These are phyloP conservation scores for Olyra latifolia DNA, from an alignment of 176 grass and related monocot species.

Conservation along the genomic window DNA sequence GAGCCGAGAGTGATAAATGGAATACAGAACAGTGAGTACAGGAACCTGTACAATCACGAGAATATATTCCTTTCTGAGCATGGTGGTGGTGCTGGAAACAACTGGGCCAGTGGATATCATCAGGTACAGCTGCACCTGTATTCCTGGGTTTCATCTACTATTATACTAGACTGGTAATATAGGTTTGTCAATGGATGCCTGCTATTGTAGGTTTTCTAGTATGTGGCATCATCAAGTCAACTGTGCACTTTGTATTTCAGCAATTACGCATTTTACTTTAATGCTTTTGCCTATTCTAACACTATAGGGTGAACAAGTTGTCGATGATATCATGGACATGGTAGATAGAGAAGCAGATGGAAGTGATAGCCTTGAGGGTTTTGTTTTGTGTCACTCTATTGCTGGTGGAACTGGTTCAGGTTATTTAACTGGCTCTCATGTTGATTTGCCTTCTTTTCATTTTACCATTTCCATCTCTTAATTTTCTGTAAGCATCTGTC, in stretches of 20 bases:
- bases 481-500: background rate
- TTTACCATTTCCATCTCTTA: slow-evolving; percentile 4
- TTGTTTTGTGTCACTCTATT: slow-evolving; percentile 96
- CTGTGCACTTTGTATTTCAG: background rate
- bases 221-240: background rate
- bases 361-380: slow-evolving; percentile 98
- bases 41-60: slow-evolving; percentile 97
- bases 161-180: background rate
- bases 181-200: background rate
- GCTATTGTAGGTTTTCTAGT: background rate
- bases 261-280: slow-evolving; percentile 1
- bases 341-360: slow-evolving; percentile 99
- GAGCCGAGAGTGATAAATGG: slow-evolving; percentile 98
- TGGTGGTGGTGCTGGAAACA: slow-evolving; percentile 98
- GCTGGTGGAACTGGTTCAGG: slow-evolving; percentile 99
- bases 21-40: slow-evolving; percentile 95
- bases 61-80: slow-evolving; percentile 96
- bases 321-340: slow-evolving; percentile 99
- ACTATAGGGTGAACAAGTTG: slow-evolving; percentile 88
- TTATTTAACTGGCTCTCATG: slow-evolving; percentile 11
- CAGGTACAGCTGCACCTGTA: slow-evolving; percentile 45
- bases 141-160: background rate
- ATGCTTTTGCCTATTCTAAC: background rate
- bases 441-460: slow-evolving; percentile 1
- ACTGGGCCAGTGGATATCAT: slow-evolving; percentile 98